Conservation (phyloP, 73 alveolate species). For the Stentor coeruleus region DNA sequence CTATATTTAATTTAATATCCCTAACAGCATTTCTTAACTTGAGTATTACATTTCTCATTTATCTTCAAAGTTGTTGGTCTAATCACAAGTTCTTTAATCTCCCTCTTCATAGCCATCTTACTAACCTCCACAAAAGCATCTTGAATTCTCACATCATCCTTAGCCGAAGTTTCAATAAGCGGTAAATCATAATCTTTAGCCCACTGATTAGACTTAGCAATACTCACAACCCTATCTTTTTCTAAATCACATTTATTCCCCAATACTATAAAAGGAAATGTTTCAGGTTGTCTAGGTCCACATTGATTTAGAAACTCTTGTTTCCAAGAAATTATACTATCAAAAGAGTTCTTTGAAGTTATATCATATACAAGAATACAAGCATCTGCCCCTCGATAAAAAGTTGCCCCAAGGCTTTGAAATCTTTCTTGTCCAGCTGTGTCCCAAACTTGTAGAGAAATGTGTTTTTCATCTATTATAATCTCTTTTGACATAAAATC, state of each 20-base stretch:
- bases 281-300: slow-evolving; percentile 24
- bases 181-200: slow-evolving; percentile 52
- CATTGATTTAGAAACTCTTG: slow-evolving; percentile 13
- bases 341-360: slow-evolving; percentile 15
- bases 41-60: too few species aligned
- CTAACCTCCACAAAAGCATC: slow-evolving; percentile 77
- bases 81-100: too few species aligned
- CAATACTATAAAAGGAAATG: slow-evolving; percentile 30
- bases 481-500: slow-evolving; percentile 87
- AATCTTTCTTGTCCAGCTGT: slow-evolving; percentile 54
- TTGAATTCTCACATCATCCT: slow-evolving; percentile 72
- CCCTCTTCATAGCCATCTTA: slow-evolving; percentile 57
- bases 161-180: slow-evolving; percentile 76
- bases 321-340: slow-evolving; percentile 23
- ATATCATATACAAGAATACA: slow-evolving; percentile 33
- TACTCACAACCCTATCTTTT: slow-evolving; percentile 29
- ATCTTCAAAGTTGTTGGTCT: too few species aligned
- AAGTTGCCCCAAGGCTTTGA: slow-evolving; percentile 35
- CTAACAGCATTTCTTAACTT: too few species aligned
- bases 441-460: slow-evolving; percentile 75
- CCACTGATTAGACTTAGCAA: slow-evolving; percentile 44
- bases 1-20: too few species aligned
- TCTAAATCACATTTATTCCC: slow-evolving; percentile 32
- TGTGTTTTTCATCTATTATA: slow-evolving; percentile 73
- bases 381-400: slow-evolving; percentile 36